These are phyloP conservation scores for Carex littledalei DNA, from an alignment of 176 grass and related monocot species.

Conservation along the genomic window DNA sequence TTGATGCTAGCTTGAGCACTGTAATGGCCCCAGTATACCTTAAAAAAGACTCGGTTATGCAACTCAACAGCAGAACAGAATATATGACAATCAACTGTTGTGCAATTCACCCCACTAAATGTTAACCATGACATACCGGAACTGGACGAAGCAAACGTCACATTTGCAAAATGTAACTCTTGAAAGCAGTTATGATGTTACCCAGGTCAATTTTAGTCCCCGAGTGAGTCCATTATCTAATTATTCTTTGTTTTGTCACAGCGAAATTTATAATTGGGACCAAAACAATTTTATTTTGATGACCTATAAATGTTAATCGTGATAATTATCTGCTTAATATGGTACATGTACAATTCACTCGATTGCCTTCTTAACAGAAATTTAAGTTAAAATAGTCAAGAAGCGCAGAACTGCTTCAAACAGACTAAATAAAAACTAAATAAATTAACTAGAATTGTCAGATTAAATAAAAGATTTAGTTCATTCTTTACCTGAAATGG, in stretches of 20 bases:
- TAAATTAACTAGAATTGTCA: neutral
- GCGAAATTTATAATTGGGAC: neutral
- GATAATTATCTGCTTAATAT: neutral
- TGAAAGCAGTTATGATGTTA: neutral
- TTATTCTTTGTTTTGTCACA: neutral
- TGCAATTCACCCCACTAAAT: neutral
- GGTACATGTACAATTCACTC: neutral
- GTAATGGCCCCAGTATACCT: neutral
- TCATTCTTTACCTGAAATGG: conserved; percentile 80
- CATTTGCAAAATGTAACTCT: neutral
- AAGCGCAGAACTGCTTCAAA: neutral
- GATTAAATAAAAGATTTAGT: conserved; percentile 12
- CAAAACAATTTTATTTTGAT: neutral
- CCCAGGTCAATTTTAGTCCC: neutral
- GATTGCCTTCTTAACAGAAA: neutral
- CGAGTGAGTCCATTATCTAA: neutral
- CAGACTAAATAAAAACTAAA: neutral
- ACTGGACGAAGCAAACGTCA: neutral
- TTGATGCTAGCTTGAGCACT: neutral
- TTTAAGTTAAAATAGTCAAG: neutral
- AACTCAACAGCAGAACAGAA: neutral
- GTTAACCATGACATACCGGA: neutral
- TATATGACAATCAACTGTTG: neutral
- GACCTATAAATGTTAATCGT: neutral
- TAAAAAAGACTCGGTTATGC: neutral